Conservation (phyloP, 192 early-diverging fungal genomes). For the Coemansia sp. region DNA sequence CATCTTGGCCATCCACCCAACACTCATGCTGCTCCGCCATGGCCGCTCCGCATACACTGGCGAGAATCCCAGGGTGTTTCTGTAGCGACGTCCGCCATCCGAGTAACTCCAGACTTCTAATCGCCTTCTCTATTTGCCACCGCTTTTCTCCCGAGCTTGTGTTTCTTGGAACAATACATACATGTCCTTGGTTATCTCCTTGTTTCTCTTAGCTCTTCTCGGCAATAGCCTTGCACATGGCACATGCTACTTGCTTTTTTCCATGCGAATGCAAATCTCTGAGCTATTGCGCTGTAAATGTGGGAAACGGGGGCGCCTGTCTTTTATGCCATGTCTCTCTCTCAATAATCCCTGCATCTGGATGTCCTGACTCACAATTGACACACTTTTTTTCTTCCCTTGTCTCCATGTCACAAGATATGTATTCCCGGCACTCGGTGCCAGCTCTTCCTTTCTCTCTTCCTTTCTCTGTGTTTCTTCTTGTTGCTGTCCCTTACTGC, state of each 20-base stretch:
- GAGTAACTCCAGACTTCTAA: neutral
- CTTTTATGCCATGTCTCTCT: neutral
- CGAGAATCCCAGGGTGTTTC: slow-evolving; percentile 25
- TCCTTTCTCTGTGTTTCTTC: neutral
- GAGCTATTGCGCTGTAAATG: neutral
- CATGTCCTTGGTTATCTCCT: too few relatives aligned
- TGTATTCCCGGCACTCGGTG: too few relatives aligned
- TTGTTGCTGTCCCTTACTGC: neutral
- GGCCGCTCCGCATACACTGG: slow-evolving; percentile 38
- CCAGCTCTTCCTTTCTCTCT: neutral
- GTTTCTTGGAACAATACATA: neutral
- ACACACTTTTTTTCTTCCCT: neutral
- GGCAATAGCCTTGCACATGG: neutral
- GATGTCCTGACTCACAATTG: neutral
- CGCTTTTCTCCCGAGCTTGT: too few relatives aligned
- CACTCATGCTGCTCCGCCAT: slow-evolving; percentile 27
- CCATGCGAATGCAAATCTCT: neutral
- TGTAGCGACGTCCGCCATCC: slow-evolving; percentile 2
- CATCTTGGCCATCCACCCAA: slow-evolving; percentile 34
- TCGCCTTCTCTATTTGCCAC: too few relatives aligned
- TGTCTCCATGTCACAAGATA: neutral
- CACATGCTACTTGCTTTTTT: neutral
- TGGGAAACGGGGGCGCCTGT: too few relatives aligned
- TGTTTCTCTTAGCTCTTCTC: neutral
- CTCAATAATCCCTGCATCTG: neutral